Evolutionary conservation across 192 early-diverging fungal species (phyloP).

Genomic region (Backusella westeae): DNA sequence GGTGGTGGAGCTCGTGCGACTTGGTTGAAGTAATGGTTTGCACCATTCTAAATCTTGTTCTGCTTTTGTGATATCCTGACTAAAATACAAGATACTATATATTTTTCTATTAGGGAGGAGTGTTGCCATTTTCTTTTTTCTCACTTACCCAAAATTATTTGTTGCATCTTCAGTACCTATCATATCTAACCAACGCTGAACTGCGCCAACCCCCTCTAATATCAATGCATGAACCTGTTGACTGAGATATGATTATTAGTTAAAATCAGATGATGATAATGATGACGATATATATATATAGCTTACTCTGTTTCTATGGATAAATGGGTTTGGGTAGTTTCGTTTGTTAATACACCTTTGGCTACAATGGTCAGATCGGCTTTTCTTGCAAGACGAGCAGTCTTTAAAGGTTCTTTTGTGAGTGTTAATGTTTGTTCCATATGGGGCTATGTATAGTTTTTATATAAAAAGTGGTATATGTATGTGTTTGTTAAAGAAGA

Average conservation of each 20-base stretch:
- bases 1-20: background rate
- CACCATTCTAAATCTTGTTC: constrained; percentile 7
- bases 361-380: background rate
- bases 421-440: background rate
- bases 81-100: background rate
- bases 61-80: background rate
- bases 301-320: background rate
- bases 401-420: background rate
- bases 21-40: background rate
- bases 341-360: background rate
- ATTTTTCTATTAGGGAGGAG: background rate
- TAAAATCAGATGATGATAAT: no score
- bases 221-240: constrained; percentile 5
- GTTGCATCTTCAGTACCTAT: background rate
- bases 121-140: background rate
- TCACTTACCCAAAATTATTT: background rate
- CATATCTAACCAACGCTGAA: constrained; percentile 2
- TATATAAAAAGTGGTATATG: background rate
- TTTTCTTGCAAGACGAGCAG: background rate
- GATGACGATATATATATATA: background rate
- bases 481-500: background rate
- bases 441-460: background rate
- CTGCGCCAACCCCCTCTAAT: constrained; percentile 12
- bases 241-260: background rate
- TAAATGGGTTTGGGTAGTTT: background rate